Conservation (phyloP, 345 rosid species). For the Dovyalis caffra region DNA sequence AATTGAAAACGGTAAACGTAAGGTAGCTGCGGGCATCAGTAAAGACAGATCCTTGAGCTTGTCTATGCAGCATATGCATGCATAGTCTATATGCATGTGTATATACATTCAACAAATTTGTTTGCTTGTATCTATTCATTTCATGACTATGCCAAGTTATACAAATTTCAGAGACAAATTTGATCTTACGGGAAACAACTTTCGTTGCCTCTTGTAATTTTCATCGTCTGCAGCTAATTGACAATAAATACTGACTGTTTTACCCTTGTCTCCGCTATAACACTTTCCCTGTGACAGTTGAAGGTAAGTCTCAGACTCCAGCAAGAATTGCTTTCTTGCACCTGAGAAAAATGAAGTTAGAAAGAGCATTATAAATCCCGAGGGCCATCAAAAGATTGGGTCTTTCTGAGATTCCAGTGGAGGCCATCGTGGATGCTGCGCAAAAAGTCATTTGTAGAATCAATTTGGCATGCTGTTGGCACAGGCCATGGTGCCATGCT, state of each 20-base stretch:
- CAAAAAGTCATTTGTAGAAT: slow-evolving; percentile 83
- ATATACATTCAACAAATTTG: not conserved
- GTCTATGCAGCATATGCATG: no score
- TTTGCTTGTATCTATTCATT: slow-evolving; percentile 4
- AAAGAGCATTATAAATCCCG: slow-evolving; percentile 25
- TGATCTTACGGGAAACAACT: not conserved
- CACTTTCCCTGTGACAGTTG: no score
- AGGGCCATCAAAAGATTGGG: slow-evolving; percentile 84
- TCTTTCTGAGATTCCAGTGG: slow-evolving; percentile 91
- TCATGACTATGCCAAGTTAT: not conserved
- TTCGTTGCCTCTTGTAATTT: not conserved
- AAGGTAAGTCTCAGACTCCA: not conserved
- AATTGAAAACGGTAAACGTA: not conserved
- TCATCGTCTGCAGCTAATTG: not conserved
- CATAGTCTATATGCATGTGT: no score
- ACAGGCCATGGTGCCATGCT: slow-evolving; percentile 99
- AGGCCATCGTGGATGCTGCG: slow-evolving; percentile 95
- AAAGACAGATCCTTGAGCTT: not conserved
- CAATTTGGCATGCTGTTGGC: slow-evolving; percentile 83
- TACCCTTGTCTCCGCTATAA: not conserved
- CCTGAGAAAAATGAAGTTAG: not conserved
- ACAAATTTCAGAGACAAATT: slow-evolving; percentile 1
- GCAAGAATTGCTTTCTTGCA: not conserved
- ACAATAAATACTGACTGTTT: not conserved
- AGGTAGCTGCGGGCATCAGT: not conserved